Base-by-base conservation (phyloP, 2,329 filamentous ascomycete species). In the Fusarium humuli region DNA sequence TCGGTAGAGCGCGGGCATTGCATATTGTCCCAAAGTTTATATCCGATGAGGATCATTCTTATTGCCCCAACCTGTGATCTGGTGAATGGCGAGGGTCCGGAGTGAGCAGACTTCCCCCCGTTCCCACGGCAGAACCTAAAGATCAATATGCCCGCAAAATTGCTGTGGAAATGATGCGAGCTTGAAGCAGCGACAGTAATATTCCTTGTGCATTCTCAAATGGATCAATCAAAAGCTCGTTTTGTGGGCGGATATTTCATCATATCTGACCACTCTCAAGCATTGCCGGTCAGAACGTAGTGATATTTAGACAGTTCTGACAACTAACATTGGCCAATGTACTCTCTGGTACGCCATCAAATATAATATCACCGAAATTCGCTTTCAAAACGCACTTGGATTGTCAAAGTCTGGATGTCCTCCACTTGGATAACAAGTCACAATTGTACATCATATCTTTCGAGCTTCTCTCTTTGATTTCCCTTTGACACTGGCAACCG, bases 381-480 rank as follows among this genome's bases (percentile, higher is more conserved):
- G 10, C 18, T 37, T 37, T n/a, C 34, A 7, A 3, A 11, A 37
- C 18, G 34, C 18, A n/a, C 18, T 37, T 12, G 34, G 18, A n/a
- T n/a, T 11, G 18, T 12, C 34, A 37, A 37, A 37, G 34, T 37
- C 18, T 37, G 34, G 34, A n/a, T n/a, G 34, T n/a, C 18, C 34
- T 37, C 34, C 34, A n/a, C 18, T 37, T 37, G 34, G 18, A n/a
- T 37, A n/a, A 37, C 34, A n/a, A 10, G 10, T 37, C 34, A 37
- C n/a, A 37, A 7, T 37, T 37, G 18, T 11, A 12, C 34, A 37
- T 12, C 16, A 13, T 12, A 11, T 32, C 64, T 7, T 47, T 65
- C 25, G 69, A 71, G 52, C 29, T 14, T 23, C 11, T 6, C 29
- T 22, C 14, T 57, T 55, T 53, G 37, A 27, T 44, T 46, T 20